Base-by-base conservation (phyloP, 1,284 basidiomycete genomes). In the Ustilago vetiveriae region DNA sequence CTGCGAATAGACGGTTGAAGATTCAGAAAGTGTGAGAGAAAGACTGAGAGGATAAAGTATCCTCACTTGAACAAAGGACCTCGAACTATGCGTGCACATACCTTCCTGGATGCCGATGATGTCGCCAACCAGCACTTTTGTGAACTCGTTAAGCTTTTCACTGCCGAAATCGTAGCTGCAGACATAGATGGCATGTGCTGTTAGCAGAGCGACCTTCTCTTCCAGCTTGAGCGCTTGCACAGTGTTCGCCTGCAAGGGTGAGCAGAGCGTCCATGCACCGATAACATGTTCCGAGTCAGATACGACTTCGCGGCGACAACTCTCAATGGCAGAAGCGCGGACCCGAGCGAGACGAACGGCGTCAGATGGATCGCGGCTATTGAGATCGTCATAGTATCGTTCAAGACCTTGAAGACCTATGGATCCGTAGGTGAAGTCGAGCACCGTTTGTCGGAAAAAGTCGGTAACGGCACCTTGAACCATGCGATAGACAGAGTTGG, bases 261-360 rank as follows among this genome's bases (percentile, higher is more conserved):
- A 88, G 74, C 97, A 89, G 21, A 98, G 81, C 0, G 93, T 97
- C 94, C 95, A 98, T 1, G 92, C 95, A 3, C 87, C 89, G 4
- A 94, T 78, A 33, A 92, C 83, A 5, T 86, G 84, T 79, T 98
- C 95, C 0, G 90, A 92, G 22, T 94, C 92, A 1, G 57, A 46
- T 0, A 65, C 37, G 9, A 59, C 52, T 32, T 71, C 62, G 9
- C 62, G 40, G 32, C 53, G 30, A 26, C 53, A 76, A 35, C 47
- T 64, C 44, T 80, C 67, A 57, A 79, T 64, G 16, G 76, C 76
- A 21, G 49, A 55, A 3, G 75, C 57, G 26, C 95, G 87, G 45
- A 97, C 90, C 76, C 90, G 90, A 1, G 91, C 92, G 43, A 97
- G 84, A 38, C 92, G 88, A 36, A 94, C 88, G 38, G 96, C 86